Base-by-base conservation (phyloP, 108 stramenopile genomes). In the Stephanodiscus triporus region DNA sequence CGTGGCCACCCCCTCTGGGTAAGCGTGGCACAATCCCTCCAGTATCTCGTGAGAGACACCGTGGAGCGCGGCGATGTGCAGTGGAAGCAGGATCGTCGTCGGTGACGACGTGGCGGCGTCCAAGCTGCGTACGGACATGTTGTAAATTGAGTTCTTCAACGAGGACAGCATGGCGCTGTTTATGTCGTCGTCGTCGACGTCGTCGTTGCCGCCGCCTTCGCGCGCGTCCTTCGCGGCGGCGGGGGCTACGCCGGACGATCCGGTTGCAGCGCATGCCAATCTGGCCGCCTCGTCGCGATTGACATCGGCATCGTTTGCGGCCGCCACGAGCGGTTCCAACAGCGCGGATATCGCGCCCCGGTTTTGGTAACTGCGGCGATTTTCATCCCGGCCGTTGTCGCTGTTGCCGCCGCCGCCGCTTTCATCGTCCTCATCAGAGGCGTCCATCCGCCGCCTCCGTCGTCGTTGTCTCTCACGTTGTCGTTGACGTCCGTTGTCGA, bases 1-100 rank as follows among this genome's bases (percentile, higher is more conserved):
- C 22, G 68, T 79, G n/a, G 42, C n/a, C 16, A 64, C 81, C n/a
- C 76, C 82, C 26, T 83, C 82, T 9, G 82, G 82, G 67, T 75
- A 75, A 2, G 77, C 68, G 23, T 43, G 38, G 20, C 73, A 75
- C 42, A 83, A 32, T 22, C 77, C 77, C 19, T 70, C 43, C 34
- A 83, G 36, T 36, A 83, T 63, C 20, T 75, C 68, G 27, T 38
- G 48, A 1, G 66, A 73, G 0, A 74, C 77, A 13, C 81, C 81
- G 47, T 82, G 68, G 13, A 78, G 27, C 1, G 81, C 81, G 19
- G 77, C 81, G 34, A 82, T 78, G 37, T 82, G 81, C 16, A 82
- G 38, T 13, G 81, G 81, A 13, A 82, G 43, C 17, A 67, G 26
- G 40, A 40, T 40, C 4, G 40, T 40, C 16, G 72, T 59, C 13